Conservation (phyloP, 495 filamentous ascomycete species). For the Tirmania nivea region DNA sequence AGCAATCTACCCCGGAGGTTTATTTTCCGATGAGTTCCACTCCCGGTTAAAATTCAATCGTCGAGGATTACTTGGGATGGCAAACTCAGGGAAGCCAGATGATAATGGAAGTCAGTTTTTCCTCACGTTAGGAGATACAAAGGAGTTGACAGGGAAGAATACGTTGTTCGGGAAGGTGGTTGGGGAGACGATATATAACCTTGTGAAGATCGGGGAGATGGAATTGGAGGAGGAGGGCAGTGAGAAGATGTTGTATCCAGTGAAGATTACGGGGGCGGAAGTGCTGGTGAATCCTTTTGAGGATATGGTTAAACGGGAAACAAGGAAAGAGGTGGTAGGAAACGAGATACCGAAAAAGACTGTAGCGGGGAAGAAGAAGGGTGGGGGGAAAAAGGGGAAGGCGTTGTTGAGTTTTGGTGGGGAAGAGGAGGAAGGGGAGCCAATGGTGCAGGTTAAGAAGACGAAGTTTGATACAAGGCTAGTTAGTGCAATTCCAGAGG, state of each 20-base stretch:
- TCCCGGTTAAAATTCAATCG: conserved; percentile 80
- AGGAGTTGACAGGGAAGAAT: conserved; percentile 70
- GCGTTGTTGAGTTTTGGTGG: conserved; percentile 70
- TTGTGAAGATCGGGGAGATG: conserved; percentile 75
- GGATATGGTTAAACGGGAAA: conserved; percentile 55
- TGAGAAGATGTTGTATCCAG: conserved; percentile 75
- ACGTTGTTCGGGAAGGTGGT: conserved; percentile 85
- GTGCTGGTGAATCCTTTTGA: conserved; percentile 77
- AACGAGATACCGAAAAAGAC: conserved; percentile 23
- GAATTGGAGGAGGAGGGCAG: conserved; percentile 49
- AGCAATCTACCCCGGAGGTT: conserved; percentile 69
- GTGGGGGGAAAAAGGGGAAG: conserved; percentile 60
- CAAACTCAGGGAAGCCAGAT: conserved; percentile 50
- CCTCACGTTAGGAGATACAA: conserved; percentile 62
- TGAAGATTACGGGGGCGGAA: conserved; percentile 56
- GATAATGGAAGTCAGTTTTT: conserved; percentile 94
- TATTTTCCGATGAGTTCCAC: conserved; percentile 78
- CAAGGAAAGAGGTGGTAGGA: conserved; percentile 23
- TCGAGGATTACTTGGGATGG: conserved; percentile 81
- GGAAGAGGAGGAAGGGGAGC: conserved; percentile 50
- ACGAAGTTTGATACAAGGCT: conserved; percentile 79
- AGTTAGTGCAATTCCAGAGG: conserved; percentile 31
- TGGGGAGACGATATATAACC: conserved; percentile 86
- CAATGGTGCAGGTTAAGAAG: conserved; percentile 50
- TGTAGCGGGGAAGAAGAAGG: conserved; percentile 27